Percentiles rank a stretch among this genome's conserved stretches.
Evolutionary conservation across 2,329 filamentous ascomycete genomes (phyloP).

Genomic region (Neofusicoccum laricinum): DNA sequence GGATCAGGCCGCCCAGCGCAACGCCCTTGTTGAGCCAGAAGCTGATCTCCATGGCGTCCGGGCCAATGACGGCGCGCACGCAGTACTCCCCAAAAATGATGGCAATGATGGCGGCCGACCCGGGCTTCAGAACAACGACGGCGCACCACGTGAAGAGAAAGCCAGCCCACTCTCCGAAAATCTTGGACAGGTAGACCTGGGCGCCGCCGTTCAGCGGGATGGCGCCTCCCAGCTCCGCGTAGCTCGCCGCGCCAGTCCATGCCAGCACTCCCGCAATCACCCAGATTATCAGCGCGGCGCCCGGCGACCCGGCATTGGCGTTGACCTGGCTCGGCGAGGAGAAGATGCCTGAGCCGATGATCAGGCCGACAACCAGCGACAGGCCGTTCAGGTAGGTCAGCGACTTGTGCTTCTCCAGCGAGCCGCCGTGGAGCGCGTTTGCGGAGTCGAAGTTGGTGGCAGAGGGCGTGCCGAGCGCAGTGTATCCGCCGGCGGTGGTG

Average conservation of each 20-base stretch:
- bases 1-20: conserved; percentile 69
- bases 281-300: conserved; percentile 89
- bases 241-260: conserved; percentile 94
- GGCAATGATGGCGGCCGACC: conserved; percentile 87
- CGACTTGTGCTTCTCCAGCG: conserved; percentile 91
- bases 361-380: conserved; percentile 84
- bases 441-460: conserved; percentile 53
- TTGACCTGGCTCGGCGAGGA: conserved; percentile 92
- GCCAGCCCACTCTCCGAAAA: conserved; percentile 87
- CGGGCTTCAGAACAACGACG: conserved; percentile 89
- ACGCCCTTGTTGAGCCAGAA: conserved; percentile 90
- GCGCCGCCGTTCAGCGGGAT: conserved; percentile 94
- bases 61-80: conserved; percentile 80
- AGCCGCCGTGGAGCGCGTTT: conserved; percentile 66
- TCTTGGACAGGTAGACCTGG: conserved; percentile 92
- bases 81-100: conserved; percentile 99
- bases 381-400: conserved; percentile 92
- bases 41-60: conserved; percentile 77
- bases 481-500: conserved; percentile 74
- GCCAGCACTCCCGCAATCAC: conserved; percentile 84
- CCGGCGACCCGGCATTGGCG: conserved; percentile 84
- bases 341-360: conserved; percentile 96
- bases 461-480: conserved; percentile 76
- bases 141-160: conserved; percentile 98
- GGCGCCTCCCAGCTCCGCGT: conserved; percentile 90